Evolutionary conservation across 2,329 filamentous ascomycete species (phyloP), one percentile per base, ranked within the genome.

Genomic region (Allantophomopsis cytisporea): DNA sequence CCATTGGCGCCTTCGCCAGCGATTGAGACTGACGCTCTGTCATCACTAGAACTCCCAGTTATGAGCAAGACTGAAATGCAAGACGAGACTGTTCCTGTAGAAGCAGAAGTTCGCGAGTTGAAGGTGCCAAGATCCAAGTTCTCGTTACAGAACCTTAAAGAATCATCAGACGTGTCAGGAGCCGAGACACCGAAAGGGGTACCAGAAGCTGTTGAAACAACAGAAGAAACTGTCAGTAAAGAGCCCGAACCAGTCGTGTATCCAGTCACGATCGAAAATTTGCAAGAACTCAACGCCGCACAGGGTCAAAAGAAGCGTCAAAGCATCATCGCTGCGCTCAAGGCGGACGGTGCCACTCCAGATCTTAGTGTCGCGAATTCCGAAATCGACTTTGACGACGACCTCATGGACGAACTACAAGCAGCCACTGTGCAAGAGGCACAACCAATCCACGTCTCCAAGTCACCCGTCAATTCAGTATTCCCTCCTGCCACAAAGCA

Each of bases 351-450:
- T 13, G 55, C 60, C 11, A 40, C 47, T 15, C 45, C 54, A 12
- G 56, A 58, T 18, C 56, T 44, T 35, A 58, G 50, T 40, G 31
- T 41, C 15, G 45, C 50, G 13, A 51, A 53, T 39, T 54, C 63
- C 2, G 63, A 65, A 32, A 51, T 68, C 33, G 71, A 71, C 54
- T 61, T 75, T 32, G 83, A 89, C 55, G 84, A 91, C 53, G 80
- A 76, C 13, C 73, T 88, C 45, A 82, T 93, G 73, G 83, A 93
- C 41, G 87, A 94, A 60, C 63, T 94, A 40, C 82, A 85, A 50
- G 82, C 76, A 40, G 87, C 86, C 20, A 87, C 81, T 2, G 64
- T 94, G 14, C 73, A 91, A 54, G 76, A 94, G 61, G 86, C 86
- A n/a, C 81, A 80, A 54, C 80, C 84, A 2, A 75, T 93, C 46